A percentile compares a stretch with the other conserved stretches of the same genome.
Evolutionary conservation across 2,329 filamentous ascomycete genomes (phyloP).

Genomic region (Endocalyx cinctus): DNA sequence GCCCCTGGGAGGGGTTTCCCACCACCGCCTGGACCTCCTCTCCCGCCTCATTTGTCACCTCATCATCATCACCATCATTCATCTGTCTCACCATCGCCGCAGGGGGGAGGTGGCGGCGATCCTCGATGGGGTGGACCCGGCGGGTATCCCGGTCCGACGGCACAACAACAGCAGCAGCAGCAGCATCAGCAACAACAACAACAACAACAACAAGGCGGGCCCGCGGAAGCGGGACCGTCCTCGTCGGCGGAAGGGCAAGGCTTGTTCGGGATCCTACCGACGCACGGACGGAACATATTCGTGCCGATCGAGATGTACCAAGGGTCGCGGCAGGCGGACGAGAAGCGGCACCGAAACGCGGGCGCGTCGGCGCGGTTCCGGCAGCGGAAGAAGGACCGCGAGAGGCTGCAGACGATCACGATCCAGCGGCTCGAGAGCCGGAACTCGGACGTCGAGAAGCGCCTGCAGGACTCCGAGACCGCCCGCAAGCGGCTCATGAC

Average conservation of each 20-base stretch:
- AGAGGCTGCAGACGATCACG: conserved; percentile 65
- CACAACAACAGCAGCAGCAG: too few relatives aligned
- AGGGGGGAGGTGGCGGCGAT: too few relatives aligned
- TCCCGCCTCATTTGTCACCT: too few relatives aligned
- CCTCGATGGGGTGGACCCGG: too few relatives aligned
- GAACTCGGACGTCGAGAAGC: conserved; percentile 58
- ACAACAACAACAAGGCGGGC: too few relatives aligned
- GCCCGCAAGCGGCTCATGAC: conserved; percentile 70
- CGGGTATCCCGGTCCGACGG: too few relatives aligned
- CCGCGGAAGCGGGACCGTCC: too few relatives aligned
- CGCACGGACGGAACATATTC: conserved; percentile 39
- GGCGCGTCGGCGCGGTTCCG: conserved; percentile 81
- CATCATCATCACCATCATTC: too few relatives aligned
- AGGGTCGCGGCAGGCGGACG: conserved; percentile 76
- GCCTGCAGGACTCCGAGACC: conserved; percentile 48
- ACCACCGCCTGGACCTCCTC: too few relatives aligned
- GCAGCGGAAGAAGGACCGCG: conserved; percentile 75
- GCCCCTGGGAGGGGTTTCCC: too few relatives aligned
- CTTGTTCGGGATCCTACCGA: conserved; percentile 23
- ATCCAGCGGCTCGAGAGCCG: conserved; percentile 66
- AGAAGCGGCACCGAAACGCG: conserved; percentile 81
- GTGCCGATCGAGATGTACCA: conserved; percentile 76
- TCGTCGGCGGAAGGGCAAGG: conserved; percentile 26
- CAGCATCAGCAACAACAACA: conserved; percentile 14
- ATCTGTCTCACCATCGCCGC: too few relatives aligned